phyloP scores from a whole-genome alignment of 257 asterid species.

The Jasminum sambac region DNA sequence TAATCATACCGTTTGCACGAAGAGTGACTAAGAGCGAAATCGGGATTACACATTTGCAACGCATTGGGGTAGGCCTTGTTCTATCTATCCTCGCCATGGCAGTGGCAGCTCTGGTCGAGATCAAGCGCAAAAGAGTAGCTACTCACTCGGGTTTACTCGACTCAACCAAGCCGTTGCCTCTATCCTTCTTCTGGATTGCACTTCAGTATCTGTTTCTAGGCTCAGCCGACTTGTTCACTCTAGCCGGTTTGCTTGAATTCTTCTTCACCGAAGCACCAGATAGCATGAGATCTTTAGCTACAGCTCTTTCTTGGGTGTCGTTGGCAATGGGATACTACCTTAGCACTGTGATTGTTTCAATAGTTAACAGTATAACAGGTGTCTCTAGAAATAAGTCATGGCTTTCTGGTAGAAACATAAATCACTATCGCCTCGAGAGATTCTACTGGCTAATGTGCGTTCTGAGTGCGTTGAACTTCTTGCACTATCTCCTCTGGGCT shows the following conservation, averaged over 20 bases:
- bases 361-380: slow-evolving; percentile 66
- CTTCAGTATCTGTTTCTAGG: slow-evolving; percentile 82
- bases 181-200: slow-evolving; percentile 82
- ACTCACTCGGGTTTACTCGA: slow-evolving; percentile 31
- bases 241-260: slow-evolving; percentile 85
- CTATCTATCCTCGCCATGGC: slow-evolving; percentile 80
- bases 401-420: slow-evolving; percentile 71
- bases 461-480: slow-evolving; percentile 69
- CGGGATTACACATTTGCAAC: slow-evolving; percentile 77
- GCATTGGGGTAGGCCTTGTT: slow-evolving; percentile 69
- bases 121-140: slow-evolving; percentile 66
- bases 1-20: slow-evolving; percentile 68
- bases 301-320: slow-evolving; percentile 84
- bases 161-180: slow-evolving; percentile 54
- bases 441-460: slow-evolving; percentile 91
- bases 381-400: slow-evolving; percentile 46
- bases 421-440: slow-evolving; percentile 62
- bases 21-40: slow-evolving; percentile 55
- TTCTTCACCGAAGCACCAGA: slow-evolving; percentile 91
- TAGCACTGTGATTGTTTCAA: slow-evolving; percentile 67
- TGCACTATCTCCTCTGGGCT: slow-evolving; percentile 86
- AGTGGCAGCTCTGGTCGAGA: slow-evolving; percentile 66
- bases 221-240: slow-evolving; percentile 85
- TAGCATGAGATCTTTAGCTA: slow-evolving; percentile 84
- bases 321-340: slow-evolving; percentile 85